Evolutionary conservation across 805 yeast genomes (phyloP).

Genomic region (Monosporozyma siamensis): DNA sequence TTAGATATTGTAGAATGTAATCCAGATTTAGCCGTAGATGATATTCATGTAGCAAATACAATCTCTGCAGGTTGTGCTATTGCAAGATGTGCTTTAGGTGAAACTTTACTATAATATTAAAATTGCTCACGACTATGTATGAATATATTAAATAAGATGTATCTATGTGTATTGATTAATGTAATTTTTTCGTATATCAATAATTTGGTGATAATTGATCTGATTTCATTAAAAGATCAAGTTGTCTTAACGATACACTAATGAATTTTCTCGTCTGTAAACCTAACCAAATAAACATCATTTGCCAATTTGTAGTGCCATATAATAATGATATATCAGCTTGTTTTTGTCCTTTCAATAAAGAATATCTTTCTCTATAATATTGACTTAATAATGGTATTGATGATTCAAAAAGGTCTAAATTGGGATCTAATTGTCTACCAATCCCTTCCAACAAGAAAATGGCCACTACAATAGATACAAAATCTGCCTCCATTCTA

Average conservation of each 20-base stretch:
- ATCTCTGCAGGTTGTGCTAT: constrained; percentile 84
- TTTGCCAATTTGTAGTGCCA: constrained; percentile 54
- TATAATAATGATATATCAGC: constrained; percentile 44
- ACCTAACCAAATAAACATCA: constrained; percentile 88
- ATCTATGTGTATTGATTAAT: no score
- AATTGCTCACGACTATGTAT: no score
- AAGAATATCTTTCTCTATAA: constrained; percentile 45
- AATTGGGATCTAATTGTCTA: constrained; percentile 81
- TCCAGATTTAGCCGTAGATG: constrained; percentile 76
- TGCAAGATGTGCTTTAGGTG: constrained; percentile 91
- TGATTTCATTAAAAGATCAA: constrained; percentile 47
- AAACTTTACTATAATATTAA: constrained; percentile 52
- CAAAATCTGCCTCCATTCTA: constrained; percentile 94
- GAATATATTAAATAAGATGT: no score
- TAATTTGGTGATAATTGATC: constrained; percentile 61
- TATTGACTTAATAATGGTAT: constrained; percentile 77
- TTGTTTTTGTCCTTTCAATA: background rate
- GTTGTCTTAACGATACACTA: constrained; percentile 71
- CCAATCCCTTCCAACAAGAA: constrained; percentile 90
- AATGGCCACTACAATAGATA: constrained; percentile 91
- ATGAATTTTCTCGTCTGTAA: constrained; percentile 82
- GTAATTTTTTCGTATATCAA: constrained; percentile 17
- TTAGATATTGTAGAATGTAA: constrained; percentile 91
- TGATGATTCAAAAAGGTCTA: constrained; percentile 90
- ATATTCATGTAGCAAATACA: constrained; percentile 70